These are phyloP conservation scores for Adansonia digitata DNA, from an alignment of 345 rosid genomes.

Conservation along the genomic window DNA sequence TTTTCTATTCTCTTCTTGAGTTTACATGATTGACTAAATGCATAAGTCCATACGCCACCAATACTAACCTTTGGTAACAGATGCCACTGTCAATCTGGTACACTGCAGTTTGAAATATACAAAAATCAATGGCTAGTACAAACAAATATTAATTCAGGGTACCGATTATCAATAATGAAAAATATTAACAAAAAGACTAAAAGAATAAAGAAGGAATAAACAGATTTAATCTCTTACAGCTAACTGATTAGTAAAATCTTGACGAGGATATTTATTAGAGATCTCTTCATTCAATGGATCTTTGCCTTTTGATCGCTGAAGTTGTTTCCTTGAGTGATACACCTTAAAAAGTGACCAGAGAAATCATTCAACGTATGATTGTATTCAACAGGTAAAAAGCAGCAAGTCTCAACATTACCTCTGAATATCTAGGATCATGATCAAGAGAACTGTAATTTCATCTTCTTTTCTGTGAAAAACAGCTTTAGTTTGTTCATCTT, in stretches of 20 bases:
- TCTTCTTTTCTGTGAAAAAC: conserved; percentile 12
- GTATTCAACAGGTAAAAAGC: conserved; percentile 1
- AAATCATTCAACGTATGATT: neutral
- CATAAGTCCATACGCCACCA: neutral
- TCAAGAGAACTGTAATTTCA: conserved; percentile 14
- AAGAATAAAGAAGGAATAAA: neutral
- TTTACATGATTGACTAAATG: too few species aligned
- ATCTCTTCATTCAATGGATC: conserved; percentile 23
- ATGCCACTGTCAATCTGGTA: conserved; percentile 28
- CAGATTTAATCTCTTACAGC: conserved; percentile 31
- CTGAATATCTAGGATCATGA: conserved; percentile 18
- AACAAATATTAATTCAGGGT: neutral
- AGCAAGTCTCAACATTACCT: conserved; percentile 34
- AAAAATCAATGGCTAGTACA: conserved; percentile 1
- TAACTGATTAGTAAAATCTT: conserved; percentile 25
- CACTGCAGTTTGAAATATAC: conserved; percentile 36
- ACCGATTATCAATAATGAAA: neutral
- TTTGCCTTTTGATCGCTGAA: conserved; percentile 21
- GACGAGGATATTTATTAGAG: conserved; percentile 27
- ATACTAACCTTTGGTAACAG: conserved; percentile 43
- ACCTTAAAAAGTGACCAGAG: neutral
- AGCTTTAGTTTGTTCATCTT: conserved; percentile 18
- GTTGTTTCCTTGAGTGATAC: conserved; percentile 15
- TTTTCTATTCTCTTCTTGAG: neutral
- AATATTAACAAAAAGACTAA: conserved; percentile 6